Conservation (phyloP, 192 early-diverging fungal genomes). For the Backusella morwellensis region DNA sequence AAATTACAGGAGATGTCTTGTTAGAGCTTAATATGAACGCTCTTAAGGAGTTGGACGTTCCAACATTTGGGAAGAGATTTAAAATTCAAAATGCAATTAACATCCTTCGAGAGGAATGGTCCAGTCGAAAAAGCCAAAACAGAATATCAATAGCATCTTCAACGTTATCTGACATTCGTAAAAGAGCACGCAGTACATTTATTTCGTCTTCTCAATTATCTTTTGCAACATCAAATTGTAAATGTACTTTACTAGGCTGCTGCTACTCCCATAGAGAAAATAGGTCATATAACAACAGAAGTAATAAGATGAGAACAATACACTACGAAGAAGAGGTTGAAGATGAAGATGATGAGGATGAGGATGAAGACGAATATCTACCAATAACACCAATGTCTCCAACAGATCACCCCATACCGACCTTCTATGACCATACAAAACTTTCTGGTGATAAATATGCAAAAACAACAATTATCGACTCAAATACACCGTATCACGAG, state of each 20-base stretch:
- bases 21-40: slow-evolving; percentile 58
- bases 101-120: slow-evolving; percentile 36
- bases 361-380: not conserved
- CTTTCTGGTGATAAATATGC: not conserved
- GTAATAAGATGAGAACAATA: not conserved
- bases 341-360: not conserved
- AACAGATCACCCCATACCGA: not conserved
- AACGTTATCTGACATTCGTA: not conserved
- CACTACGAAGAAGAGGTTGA: not conserved
- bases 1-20: slow-evolving; percentile 64
- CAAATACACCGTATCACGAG: not conserved
- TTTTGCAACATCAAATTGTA: not conserved
- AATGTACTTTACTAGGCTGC: not conserved
- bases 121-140: slow-evolving; percentile 2
- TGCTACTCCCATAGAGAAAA: not conserved
- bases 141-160: slow-evolving; percentile 7
- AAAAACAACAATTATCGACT: not conserved
- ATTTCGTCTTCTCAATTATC: not conserved
- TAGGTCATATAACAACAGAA: not conserved
- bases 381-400: not conserved
- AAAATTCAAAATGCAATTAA: slow-evolving; percentile 65
- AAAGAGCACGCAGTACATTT: not conserved
- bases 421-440: not conserved
- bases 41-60: slow-evolving; percentile 65
- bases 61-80: slow-evolving; percentile 62